These are phyloP conservation scores for Wallacemonas sp. DNA, from an alignment of 208 protist species.

Conservation along the genomic window DNA sequence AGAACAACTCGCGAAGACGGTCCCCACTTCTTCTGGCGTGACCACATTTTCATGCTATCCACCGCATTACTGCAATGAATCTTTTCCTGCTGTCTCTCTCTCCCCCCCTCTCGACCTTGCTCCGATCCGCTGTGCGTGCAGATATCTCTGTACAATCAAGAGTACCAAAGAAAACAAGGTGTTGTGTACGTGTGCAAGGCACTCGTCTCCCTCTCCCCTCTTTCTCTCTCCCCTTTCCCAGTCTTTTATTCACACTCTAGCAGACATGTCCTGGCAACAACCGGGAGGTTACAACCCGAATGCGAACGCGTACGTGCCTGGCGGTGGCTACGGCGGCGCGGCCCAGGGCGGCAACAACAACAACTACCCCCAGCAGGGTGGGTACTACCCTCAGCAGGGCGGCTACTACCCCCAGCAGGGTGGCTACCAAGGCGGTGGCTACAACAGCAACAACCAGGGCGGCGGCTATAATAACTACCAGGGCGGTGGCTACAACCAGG, in stretches of 20 bases:
- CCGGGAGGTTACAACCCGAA: constrained; percentile 60
- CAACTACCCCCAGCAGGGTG: constrained; percentile 19
- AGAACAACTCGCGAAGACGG: too few relatives aligned
- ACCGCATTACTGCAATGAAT: background rate
- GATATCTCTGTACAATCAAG: too few relatives aligned
- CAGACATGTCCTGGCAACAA: constrained; percentile 74
- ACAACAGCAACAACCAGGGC: constrained; percentile 1
- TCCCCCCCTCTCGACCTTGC: background rate
- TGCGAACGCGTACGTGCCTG: constrained; percentile 22
- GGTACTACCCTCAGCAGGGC: constrained; percentile 31
- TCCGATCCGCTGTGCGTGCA: background rate
- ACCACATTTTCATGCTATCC: too few relatives aligned
- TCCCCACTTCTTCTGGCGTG: too few relatives aligned
- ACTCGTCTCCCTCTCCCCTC: background rate
- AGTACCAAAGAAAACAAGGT: too few relatives aligned
- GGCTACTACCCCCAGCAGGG: constrained; percentile 33
- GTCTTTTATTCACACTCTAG: background rate
- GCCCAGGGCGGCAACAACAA: background rate
- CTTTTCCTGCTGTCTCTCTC: background rate
- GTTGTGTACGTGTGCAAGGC: too few relatives aligned
- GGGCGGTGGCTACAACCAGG: constrained; percentile 4
- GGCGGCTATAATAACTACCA: constrained; percentile 10
- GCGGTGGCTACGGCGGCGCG: constrained; percentile 10
- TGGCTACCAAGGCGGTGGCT: constrained; percentile 17
- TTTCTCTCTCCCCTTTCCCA: background rate